Conservation (phyloP, 345 rosid species). For the Erysimum cheiranthoides region DNA sequence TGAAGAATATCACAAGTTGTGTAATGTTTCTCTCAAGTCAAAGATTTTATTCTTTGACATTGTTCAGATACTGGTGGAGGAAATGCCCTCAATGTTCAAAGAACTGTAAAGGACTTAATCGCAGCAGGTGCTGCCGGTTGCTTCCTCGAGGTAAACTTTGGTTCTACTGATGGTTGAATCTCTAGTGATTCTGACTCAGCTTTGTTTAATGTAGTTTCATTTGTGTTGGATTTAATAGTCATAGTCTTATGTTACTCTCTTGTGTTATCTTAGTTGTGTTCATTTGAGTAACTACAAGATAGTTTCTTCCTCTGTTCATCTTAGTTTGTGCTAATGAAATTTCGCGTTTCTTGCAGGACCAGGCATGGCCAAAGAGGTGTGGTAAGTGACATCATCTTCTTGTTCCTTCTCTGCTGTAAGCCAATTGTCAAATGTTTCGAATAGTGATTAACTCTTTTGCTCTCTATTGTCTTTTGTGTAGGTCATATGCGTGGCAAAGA, state of each 20-base stretch:
- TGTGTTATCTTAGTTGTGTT: neutral
- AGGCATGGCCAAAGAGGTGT: constrained; percentile 71
- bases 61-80: constrained; percentile 48
- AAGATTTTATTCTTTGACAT: neutral
- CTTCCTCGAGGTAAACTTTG: constrained; percentile 62
- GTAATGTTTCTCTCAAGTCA: neutral
- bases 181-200: neutral
- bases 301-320: constrained; percentile 4
- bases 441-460: neutral
- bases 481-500: constrained; percentile 68
- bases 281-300: constrained; percentile 5
- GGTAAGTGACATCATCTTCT: constrained; percentile 44
- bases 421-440: neutral
- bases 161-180: neutral
- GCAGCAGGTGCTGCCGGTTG: constrained; percentile 68
- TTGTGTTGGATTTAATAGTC: neutral
- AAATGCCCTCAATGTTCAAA: constrained; percentile 61
- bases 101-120: constrained; percentile 61
- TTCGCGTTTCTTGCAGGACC: constrained; percentile 49
- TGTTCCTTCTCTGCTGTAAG: constrained; percentile 4
- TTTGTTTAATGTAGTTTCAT: neutral
- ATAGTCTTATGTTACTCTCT: neutral
- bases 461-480: constrained; percentile 27
- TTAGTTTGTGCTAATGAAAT: constrained; percentile 19
- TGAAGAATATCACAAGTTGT: too few relatives aligned